These are phyloP conservation scores for Fragilaria radians DNA, from an alignment of 108 stramenopile genomes.

Conservation along the genomic window DNA sequence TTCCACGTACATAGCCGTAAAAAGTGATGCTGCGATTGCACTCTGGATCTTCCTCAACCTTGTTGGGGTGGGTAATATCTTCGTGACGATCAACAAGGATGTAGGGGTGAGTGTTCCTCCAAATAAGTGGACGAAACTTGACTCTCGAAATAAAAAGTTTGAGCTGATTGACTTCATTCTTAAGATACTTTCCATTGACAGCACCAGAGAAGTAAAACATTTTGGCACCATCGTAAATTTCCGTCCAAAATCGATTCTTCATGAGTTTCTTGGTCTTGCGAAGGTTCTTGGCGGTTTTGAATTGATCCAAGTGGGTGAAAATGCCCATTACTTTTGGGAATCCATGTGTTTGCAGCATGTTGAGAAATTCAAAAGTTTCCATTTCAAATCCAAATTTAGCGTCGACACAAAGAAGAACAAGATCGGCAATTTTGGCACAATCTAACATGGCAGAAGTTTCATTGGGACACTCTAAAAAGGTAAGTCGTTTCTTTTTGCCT, in stretches of 20 bases:
- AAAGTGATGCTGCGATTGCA: conserved; percentile 82
- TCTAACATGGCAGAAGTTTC: conserved; percentile 94
- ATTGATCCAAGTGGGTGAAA: conserved; percentile 95
- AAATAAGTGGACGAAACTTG: conserved; percentile 95
- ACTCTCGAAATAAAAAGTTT: conserved; percentile 79
- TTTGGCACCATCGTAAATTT: conserved; percentile 98
- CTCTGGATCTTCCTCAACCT: conserved; percentile 67
- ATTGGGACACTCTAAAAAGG: conserved; percentile 94
- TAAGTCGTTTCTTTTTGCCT: conserved; percentile 87
- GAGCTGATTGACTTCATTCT: conserved; percentile 91
- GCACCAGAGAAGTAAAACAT: conserved; percentile 95
- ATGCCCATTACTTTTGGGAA: conserved; percentile 99
- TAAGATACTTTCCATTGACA: conserved; percentile 92
- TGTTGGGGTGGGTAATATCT: conserved; percentile 79
- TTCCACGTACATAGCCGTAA: conserved; percentile 96
- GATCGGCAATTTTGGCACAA: conserved; percentile 96
- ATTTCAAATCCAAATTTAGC: conserved; percentile 99
- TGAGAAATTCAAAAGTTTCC: conserved; percentile 99
- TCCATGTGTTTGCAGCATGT: conserved; percentile 96
- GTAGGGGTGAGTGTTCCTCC: conserved; percentile 98
- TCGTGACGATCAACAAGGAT: conserved; percentile 93
- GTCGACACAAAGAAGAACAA: conserved; percentile 95
- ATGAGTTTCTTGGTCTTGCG: conserved; percentile 88
- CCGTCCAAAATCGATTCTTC: conserved; percentile 98
- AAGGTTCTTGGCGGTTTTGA: conserved; percentile 86